These are phyloP conservation scores for Trametes meyenii DNA, from an alignment of 768 basidiomycete species.

Conservation along the genomic window DNA sequence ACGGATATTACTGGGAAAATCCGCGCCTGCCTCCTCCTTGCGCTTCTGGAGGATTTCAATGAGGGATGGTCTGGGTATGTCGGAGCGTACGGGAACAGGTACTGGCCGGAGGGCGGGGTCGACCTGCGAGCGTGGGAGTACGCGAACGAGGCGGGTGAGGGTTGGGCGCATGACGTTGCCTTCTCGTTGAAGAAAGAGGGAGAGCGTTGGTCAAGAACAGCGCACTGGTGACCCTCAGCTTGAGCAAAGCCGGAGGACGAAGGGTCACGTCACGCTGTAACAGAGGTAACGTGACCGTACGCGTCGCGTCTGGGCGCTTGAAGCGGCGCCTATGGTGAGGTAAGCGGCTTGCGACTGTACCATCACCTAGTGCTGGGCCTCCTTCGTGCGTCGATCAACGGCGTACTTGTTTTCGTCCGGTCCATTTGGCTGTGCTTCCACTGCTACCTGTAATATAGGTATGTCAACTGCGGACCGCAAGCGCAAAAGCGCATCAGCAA, in stretches of 20 bases:
- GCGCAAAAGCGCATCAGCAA: conserved; percentile 4
- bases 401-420: too few relatives aligned
- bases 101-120: conserved; percentile 28
- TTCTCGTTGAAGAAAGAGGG: neutral
- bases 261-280: conserved; percentile 4
- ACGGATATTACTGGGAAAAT: conserved; percentile 53
- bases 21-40: conserved; percentile 40
- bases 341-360: neutral
- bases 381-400: neutral
- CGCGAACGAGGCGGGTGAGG: conserved; percentile 38
- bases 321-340: neutral
- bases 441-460: too few relatives aligned
- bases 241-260: neutral
- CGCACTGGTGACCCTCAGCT: neutral
- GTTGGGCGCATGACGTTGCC: conserved; percentile 36
- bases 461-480: conserved; percentile 18
- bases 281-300: conserved; percentile 6
- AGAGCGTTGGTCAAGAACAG: neutral
- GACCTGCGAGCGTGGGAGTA: conserved; percentile 42
- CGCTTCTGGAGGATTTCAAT: conserved; percentile 46
- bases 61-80: conserved; percentile 36
- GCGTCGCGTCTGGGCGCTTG: conserved; percentile 2
- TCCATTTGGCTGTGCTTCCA: too few relatives aligned
- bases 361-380: neutral
- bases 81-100: conserved; percentile 29